Conservation (phyloP, 2,329 filamentous ascomycete genomes). For the Incumbomyces lentus region DNA sequence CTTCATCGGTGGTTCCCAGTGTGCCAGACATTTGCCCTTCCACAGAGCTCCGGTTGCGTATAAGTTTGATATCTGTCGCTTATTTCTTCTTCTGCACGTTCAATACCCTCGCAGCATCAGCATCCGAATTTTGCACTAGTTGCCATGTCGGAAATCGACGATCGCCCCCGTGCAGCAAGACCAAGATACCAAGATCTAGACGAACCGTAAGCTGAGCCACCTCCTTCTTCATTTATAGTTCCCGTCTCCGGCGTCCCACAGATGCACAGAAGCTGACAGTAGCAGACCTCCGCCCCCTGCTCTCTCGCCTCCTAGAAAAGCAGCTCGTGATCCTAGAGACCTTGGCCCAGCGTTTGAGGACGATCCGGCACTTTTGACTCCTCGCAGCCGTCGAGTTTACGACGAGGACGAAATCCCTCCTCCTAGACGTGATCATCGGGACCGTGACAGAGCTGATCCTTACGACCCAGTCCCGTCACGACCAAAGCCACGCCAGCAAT, state of each 20-base stretch:
- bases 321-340: conserved; percentile 1
- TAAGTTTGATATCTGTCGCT: neutral
- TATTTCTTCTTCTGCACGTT: neutral
- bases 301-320: conserved; percentile 4
- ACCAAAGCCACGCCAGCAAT: conserved; percentile 7
- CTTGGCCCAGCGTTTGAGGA: neutral
- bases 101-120: no score
- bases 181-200: neutral
- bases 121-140: no score
- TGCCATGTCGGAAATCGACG: conserved; percentile 1
- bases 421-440: neutral
- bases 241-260: no score
- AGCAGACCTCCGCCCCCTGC: conserved; percentile 1
- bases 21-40: no score
- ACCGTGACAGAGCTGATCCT: conserved; percentile 9
- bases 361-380: neutral
- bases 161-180: neutral
- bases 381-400: neutral
- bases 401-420: conserved; percentile 2
- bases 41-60: no score
- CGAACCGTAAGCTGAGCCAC: neutral
- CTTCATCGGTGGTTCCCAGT: no score
- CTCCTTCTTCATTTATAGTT: neutral
- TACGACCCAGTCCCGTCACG: conserved; percentile 11
- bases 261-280: neutral